Percentiles rank a stretch among this genome's conserved stretches.
phyloP scores from a whole-genome alignment of 2,329 filamentous ascomycete genomes.

The Ophiostoma pallidulum region DNA sequence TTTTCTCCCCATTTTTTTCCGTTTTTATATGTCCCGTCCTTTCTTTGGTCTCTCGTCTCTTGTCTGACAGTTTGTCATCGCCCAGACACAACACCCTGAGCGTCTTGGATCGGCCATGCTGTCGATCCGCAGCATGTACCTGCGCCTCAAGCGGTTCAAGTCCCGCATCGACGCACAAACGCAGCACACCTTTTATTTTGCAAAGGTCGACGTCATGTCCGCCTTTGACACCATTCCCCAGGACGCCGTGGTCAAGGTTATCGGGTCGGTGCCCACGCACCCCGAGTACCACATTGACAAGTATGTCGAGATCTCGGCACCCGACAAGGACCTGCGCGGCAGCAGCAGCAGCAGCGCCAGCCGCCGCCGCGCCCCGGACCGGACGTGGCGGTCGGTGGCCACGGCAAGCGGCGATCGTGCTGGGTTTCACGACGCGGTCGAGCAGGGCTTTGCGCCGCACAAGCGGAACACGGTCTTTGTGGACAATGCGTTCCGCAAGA shows the following conservation, averaged over 20 bases:
- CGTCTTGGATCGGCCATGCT: conserved; percentile 72
- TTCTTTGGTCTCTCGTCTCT: not conserved
- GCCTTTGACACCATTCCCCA: conserved; percentile 97
- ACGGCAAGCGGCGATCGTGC: conserved; percentile 31
- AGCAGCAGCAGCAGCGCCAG: conserved; percentile 11
- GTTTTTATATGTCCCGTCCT: not conserved
- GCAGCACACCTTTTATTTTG: conserved; percentile 60
- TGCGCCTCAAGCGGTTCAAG: conserved; percentile 62
- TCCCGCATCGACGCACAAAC: conserved; percentile 30
- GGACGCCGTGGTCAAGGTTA: conserved; percentile 56
- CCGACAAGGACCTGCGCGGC: not conserved
- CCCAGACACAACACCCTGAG: conserved; percentile 32
- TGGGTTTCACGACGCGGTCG: conserved; percentile 37
- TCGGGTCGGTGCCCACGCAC: conserved; percentile 47
- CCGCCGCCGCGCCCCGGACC: conserved; percentile 22
- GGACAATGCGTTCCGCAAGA: conserved; percentile 51
- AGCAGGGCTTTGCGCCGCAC: conserved; percentile 28
- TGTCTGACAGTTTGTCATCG: too few relatives aligned
- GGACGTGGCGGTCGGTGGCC: conserved; percentile 48
- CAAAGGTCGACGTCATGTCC: conserved; percentile 81
- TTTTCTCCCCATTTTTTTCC: not conserved
- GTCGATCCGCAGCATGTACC: conserved; percentile 72
- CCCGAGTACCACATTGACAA: conserved; percentile 61
- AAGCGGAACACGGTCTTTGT: conserved; percentile 69
- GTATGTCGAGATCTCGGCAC: conserved; percentile 54